A percentile compares a stretch with the other conserved stretches of the same genome.
phyloP scores from a whole-genome alignment of 164 flowering plant species.

The Vitis riparia region DNA sequence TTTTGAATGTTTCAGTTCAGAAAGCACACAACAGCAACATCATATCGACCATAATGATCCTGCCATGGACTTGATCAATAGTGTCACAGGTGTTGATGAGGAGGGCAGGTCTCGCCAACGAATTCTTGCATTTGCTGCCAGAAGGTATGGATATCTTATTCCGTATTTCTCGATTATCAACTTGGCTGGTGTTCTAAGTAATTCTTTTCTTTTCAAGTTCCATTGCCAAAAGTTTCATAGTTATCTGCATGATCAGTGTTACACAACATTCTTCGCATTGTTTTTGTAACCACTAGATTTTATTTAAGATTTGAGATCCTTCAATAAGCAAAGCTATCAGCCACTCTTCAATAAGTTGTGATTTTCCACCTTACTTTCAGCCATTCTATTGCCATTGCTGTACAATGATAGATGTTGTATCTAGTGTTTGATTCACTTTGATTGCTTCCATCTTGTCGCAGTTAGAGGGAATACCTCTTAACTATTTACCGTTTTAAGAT shows the following conservation, averaged over 20 bases:
- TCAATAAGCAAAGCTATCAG: too few relatives aligned
- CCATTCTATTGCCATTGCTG: too few relatives aligned
- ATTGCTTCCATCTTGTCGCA: too few relatives aligned
- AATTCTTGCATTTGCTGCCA: constrained; percentile 93
- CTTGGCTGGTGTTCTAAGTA: neutral
- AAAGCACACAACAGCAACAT: constrained; percentile 40
- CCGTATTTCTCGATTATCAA: neutral
- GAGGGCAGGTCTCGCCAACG: constrained; percentile 97
- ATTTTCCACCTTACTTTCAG: too few relatives aligned
- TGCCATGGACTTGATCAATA: constrained; percentile 85
- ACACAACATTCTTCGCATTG: neutral
- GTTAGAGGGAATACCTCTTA: too few relatives aligned
- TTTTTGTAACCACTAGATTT: too few relatives aligned
- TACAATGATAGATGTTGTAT: too few relatives aligned
- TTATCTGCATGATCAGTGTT: neutral
- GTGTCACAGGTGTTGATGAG: constrained; percentile 88
- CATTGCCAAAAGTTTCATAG: neutral
- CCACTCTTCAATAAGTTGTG: too few relatives aligned
- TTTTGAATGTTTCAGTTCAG: constrained; percentile 44
- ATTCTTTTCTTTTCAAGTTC: neutral
- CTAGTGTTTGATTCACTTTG: too few relatives aligned
- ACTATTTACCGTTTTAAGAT: too few relatives aligned
- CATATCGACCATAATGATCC: constrained; percentile 51
- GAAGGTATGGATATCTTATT: constrained; percentile 45
- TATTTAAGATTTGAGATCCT: too few relatives aligned